Conservation (phyloP, 1,139 yeast genomes). For the Pneumocystis sp. region DNA sequence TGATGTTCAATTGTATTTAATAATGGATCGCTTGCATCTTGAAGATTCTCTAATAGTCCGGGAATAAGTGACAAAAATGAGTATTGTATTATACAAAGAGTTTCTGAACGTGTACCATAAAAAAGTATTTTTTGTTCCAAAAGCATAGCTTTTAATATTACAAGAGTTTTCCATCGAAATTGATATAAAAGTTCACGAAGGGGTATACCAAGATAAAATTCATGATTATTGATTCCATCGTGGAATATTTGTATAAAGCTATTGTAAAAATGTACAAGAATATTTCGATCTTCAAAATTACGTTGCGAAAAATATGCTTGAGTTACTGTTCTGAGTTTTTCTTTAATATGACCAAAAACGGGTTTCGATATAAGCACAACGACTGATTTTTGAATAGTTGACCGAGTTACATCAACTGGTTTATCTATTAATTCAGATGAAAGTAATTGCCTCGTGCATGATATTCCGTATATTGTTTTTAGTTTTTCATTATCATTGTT, state of each 20-base stretch:
- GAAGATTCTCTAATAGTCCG: conserved; percentile 50
- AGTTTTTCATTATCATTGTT: conserved; percentile 28
- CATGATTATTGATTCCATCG: conserved; percentile 33
- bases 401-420: conserved; percentile 61
- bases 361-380: conserved; percentile 83
- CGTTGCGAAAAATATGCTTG: conserved; percentile 71
- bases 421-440: conserved; percentile 44
- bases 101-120: conserved; percentile 74
- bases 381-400: conserved; percentile 81
- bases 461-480: conserved; percentile 85
- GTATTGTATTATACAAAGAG: conserved; percentile 56
- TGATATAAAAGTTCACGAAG: conserved; percentile 48
- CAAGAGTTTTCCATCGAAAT: conserved; percentile 47
- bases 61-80: conserved; percentile 26
- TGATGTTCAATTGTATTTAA: conserved; percentile 42
- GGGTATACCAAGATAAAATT: conserved; percentile 59
- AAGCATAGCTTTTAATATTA: conserved; percentile 59
- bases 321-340: conserved; percentile 78
- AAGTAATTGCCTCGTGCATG: conserved; percentile 75
- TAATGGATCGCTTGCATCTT: conserved; percentile 69
- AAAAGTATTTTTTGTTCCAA: conserved; percentile 46
- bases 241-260: conserved; percentile 41
- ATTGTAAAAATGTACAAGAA: conserved; percentile 59
- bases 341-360: conserved; percentile 68
- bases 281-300: conserved; percentile 52